These are phyloP conservation scores for Citrullus mucosospermus DNA, from an alignment of 306 rosid species.

Conservation along the genomic window DNA sequence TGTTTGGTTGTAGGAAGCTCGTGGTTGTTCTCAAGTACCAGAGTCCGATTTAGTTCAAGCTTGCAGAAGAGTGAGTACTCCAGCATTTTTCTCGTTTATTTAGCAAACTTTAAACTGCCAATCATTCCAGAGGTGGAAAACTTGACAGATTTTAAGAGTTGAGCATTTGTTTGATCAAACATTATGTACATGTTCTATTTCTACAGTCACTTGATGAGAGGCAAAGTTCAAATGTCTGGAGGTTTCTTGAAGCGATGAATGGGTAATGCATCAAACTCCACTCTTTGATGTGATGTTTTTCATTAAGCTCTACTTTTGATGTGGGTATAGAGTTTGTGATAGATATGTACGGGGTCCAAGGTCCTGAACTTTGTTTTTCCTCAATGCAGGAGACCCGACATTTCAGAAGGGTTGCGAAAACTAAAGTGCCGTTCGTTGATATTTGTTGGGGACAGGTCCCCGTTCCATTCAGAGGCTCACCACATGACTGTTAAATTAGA, in stretches of 20 bases:
- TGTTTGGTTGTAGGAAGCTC: constrained; percentile 55
- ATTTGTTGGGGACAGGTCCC: constrained; percentile 87
- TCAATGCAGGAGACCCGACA: constrained; percentile 61
- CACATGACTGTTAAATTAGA: constrained; percentile 79
- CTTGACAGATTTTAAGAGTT: constrained; percentile 5
- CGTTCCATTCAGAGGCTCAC: constrained; percentile 67
- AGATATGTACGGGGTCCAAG: neutral
- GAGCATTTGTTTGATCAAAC: constrained; percentile 16
- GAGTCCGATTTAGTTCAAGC: constrained; percentile 74
- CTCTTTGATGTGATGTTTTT: neutral
- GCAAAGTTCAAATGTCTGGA: constrained; percentile 77
- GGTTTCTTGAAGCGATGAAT: constrained; percentile 86
- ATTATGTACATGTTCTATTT: constrained; percentile 9
- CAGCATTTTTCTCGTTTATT: neutral
- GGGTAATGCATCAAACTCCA: constrained; percentile 27
- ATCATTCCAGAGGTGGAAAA: neutral
- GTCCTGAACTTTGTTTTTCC: neutral
- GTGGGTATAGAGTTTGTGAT: neutral
- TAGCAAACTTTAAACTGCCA: neutral
- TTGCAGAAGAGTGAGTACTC: constrained; percentile 77
- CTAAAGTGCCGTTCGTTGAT: constrained; percentile 78
- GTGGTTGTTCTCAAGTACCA: constrained; percentile 49
- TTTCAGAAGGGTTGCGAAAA: constrained; percentile 59
- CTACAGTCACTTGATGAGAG: constrained; percentile 72
- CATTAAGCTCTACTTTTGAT: neutral